A percentile compares a stretch with the other conserved stretches of the same genome.
phyloP scores from a whole-genome alignment of 768 basidiomycete species.

The Cubamyces sp. region DNA sequence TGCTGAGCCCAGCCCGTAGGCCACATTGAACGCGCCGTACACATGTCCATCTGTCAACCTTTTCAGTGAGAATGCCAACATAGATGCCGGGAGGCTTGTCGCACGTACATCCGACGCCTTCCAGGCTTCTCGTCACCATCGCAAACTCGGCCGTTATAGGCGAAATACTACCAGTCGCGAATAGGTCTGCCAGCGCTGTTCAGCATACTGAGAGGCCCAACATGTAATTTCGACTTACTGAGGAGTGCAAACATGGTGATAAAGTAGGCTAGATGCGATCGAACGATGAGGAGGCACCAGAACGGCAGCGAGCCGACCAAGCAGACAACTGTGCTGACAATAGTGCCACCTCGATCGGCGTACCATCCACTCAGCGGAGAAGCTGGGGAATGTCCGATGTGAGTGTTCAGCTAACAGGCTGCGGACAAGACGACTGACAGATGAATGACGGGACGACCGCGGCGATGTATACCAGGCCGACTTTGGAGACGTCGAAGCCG shows the following conservation, averaged over 20 bases:
- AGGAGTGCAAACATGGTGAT: conserved; percentile 52
- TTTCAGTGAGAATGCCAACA: not conserved
- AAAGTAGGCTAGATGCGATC: conserved; percentile 51
- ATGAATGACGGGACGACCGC: conserved; percentile 65
- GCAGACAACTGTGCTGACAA: conserved; percentile 53
- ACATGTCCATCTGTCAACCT: conserved; percentile 62
- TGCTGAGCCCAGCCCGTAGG: conserved; percentile 66
- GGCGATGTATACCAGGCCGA: conserved; percentile 72
- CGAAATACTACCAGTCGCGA: conserved; percentile 59
- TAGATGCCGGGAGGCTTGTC: not conserved
- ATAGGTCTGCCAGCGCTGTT: no score
- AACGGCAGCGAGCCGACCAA: conserved; percentile 63
- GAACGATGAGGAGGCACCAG: conserved; percentile 58
- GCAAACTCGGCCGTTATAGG: conserved; percentile 73
- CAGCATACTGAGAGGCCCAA: no score
- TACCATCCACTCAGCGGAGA: conserved; percentile 62
- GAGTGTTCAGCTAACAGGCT: not conserved
- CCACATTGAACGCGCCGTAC: conserved; percentile 75
- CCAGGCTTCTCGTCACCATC: conserved; percentile 54
- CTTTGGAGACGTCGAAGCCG: conserved; percentile 40
- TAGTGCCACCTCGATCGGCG: conserved; percentile 59
- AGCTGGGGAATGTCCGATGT: conserved; percentile 40
- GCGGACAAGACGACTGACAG: conserved; percentile 46
- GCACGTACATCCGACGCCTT: conserved; percentile 68
- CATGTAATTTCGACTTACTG: no score